Evolutionary conservation across 2,329 filamentous ascomycete species (phyloP), one percentile per base, ranked within the genome.

Genomic region (Pseudocercospora vitis): DNA sequence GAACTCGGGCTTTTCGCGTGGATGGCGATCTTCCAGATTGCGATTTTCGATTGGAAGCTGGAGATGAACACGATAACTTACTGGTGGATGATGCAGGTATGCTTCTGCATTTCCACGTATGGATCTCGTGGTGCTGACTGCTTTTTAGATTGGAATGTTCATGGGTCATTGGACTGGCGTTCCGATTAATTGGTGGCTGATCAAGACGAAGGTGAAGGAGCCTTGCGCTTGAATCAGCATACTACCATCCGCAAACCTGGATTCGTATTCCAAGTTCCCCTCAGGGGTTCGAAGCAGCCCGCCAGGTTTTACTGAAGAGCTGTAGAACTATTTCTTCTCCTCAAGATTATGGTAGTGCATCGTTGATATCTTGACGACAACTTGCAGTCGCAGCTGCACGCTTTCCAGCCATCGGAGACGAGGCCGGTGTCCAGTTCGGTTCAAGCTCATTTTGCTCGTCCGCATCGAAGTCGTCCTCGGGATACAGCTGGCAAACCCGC

Each of bases 1-100:
- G 66, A 69, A 47, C 50, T 69, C 16, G 67, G 66, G 4, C 50
- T 64, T 12, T 68, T 68, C 58, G 60, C 63, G 11, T 69, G 66
- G 66, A 68, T 68, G 66, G 60, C 58, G 3, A 60, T 63, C 29
- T 68, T 60, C 48, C 58, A 69, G 45, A 51, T 66, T 26, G 64
- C 48, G 1, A 65, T 68, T 18, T 69, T 63, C 45, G 33, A 61
- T 7, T 65, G 48, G 35, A 26, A 55, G 50, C 53, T 69, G 39
- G 53, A 53, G 31, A 67, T 67, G 63, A 56, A 53, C 35, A 68
- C 57, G 9, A 54, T 55, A 18, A 64, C 62, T 33, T 68, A 68
- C 47, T 69, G 67, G 67, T 69, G 59, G 59, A 66, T 68, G 66
- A 68, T 68, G 65, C 65, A 67, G 64, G 55, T 65, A 50, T 19